Conservation (phyloP, 305 asterid species). For the Fraxinus nigra region DNA sequence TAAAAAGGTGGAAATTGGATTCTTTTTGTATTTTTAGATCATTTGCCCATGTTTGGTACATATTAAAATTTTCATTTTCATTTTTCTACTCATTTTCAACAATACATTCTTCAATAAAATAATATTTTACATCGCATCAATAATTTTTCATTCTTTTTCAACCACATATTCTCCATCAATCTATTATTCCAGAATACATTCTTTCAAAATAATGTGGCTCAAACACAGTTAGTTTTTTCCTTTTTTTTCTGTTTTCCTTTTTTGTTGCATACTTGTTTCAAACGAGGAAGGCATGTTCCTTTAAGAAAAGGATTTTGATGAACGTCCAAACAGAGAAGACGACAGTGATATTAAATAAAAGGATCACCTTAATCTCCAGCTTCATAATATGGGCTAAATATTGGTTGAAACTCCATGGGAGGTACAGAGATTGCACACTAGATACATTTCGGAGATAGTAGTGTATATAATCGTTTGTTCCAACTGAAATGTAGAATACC, state of each 20-base stretch:
- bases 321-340: background rate
- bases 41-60: too few species aligned
- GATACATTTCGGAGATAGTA: conserved; percentile 86
- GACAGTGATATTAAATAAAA: background rate
- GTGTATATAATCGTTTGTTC: conserved; percentile 93
- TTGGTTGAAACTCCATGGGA: conserved; percentile 84
- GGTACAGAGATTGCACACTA: conserved; percentile 61
- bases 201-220: too few species aligned
- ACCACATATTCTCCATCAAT: too few species aligned
- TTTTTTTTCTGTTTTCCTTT: background rate
- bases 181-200: too few species aligned
- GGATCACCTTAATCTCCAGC: conserved; percentile 75
- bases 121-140: too few species aligned
- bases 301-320: background rate
- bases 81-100: too few species aligned
- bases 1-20: too few species aligned
- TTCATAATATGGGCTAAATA: conserved; percentile 62
- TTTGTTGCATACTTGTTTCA: background rate
- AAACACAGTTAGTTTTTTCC: background rate
- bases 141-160: too few species aligned
- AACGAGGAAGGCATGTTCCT: background rate
- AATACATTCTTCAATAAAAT: too few species aligned
- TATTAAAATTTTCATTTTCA: too few species aligned
- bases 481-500: conserved; percentile 81
- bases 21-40: too few species aligned